A percentile compares a stretch with the other conserved stretches of the same genome.
These are phyloP conservation scores for Calonectria montana DNA, from an alignment of 2,329 filamentous ascomycete species.

Conservation along the genomic window DNA sequence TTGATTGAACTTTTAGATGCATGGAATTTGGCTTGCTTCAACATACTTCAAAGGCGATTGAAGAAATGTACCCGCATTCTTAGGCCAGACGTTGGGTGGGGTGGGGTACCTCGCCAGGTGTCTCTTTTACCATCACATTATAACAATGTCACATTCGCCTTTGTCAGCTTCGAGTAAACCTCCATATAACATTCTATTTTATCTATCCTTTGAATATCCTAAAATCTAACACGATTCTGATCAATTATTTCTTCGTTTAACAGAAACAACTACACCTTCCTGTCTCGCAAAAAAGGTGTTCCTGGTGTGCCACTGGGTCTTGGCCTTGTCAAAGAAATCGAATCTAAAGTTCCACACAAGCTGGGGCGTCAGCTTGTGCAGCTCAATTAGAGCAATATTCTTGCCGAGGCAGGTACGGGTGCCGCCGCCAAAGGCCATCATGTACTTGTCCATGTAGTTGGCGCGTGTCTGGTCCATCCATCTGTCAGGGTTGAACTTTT, in stretches of 20 bases:
- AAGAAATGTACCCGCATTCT: too few relatives aligned
- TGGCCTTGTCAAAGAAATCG: conserved; percentile 4
- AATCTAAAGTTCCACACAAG: not conserved
- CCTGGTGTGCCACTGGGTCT: not conserved
- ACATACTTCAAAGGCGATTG: too few relatives aligned
- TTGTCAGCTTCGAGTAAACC: too few relatives aligned
- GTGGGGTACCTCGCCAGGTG: too few relatives aligned
- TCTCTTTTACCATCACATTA: too few relatives aligned
- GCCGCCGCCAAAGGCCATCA: conserved; percentile 17
- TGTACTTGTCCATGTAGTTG: conserved; percentile 12
- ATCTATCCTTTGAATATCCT: not conserved
- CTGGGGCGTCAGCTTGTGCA: conserved; percentile 18
- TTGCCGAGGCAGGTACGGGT: conserved; percentile 22
- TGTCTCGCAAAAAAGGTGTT: not conserved
- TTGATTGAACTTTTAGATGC: too few relatives aligned
- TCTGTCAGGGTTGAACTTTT: conserved; percentile 16
- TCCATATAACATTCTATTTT: not conserved
- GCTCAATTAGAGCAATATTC: conserved; percentile 19
- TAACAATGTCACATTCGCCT: too few relatives aligned
- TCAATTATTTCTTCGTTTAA: not conserved
- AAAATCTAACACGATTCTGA: not conserved
- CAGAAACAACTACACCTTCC: not conserved
- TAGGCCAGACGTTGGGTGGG: too few relatives aligned
- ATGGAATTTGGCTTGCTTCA: too few relatives aligned
- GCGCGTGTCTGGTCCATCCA: conserved; percentile 5